These are phyloP conservation scores for Allomyces arbusculus DNA, from an alignment of 192 early-diverging fungal species.

Conservation along the genomic window DNA sequence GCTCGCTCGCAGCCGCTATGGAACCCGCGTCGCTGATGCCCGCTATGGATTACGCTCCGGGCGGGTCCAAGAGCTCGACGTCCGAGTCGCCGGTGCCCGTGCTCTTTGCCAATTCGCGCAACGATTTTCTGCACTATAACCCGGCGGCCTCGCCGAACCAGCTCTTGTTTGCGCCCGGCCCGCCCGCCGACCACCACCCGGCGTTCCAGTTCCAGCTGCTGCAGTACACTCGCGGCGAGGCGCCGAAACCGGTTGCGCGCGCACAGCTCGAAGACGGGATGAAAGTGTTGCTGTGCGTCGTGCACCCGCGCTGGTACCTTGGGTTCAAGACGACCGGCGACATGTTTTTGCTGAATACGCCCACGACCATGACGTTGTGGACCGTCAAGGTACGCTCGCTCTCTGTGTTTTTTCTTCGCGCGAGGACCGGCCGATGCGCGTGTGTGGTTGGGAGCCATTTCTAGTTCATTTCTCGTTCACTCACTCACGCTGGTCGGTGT, in stretches of 20 bases:
- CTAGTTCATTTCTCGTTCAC: too few species aligned
- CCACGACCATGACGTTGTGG: neutral
- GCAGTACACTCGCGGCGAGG: neutral
- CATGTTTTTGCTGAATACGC: neutral
- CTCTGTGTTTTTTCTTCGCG: too few species aligned
- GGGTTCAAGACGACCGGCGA: neutral
- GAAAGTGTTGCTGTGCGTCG: neutral
- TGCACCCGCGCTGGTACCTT: neutral
- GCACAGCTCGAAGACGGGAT: neutral
- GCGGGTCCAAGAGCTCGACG: too few species aligned
- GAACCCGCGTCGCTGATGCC: too few species aligned
- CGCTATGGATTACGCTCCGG: too few species aligned
- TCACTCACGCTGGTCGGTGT: too few species aligned
- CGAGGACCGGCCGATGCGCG: too few species aligned
- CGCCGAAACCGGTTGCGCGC: neutral
- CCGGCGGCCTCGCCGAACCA: neutral
- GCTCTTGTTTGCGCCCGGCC: neutral
- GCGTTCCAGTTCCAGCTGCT: neutral
- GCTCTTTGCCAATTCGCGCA: too few species aligned
- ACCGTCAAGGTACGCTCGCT: neutral
- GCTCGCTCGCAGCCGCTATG: too few species aligned
- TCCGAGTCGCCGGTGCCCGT: too few species aligned
- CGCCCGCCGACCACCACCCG: neutral
- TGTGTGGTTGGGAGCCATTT: too few species aligned
- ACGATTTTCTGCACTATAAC: neutral